A percentile compares a stretch with the other conserved stretches of the same genome.
These are phyloP conservation scores for Toxicodendron radicans DNA, from an alignment of 345 rosid species.

Conservation along the genomic window DNA sequence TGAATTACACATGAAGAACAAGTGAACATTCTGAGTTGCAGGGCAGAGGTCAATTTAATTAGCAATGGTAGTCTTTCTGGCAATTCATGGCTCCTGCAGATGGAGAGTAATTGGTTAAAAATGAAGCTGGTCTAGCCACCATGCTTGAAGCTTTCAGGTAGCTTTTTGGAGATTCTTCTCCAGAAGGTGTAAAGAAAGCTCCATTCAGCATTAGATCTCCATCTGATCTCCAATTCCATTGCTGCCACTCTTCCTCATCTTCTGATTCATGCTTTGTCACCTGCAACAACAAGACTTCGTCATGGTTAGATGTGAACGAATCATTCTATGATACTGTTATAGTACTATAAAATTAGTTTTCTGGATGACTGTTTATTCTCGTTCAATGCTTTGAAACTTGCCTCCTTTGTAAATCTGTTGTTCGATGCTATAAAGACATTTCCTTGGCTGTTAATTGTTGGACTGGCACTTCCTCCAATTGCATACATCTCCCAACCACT, in stretches of 20 bases:
- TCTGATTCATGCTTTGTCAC: slow-evolving; percentile 56
- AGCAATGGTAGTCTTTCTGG: slow-evolving; percentile 49
- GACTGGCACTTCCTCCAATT: slow-evolving; percentile 74
- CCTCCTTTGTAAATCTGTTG: slow-evolving; percentile 49
- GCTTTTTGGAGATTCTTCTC: slow-evolving; percentile 45
- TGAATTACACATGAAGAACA: too few species aligned
- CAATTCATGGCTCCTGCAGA: slow-evolving; percentile 53
- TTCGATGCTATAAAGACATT: slow-evolving; percentile 60
- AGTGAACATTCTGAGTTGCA: too few species aligned
- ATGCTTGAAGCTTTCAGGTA: slow-evolving; percentile 63
- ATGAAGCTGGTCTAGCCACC: slow-evolving; percentile 62
- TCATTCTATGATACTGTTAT: too few species aligned
- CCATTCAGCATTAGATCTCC: slow-evolving; percentile 63
- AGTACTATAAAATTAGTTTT: too few species aligned
- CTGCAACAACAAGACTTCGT: slow-evolving; percentile 22
- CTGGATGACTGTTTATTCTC: too few species aligned
- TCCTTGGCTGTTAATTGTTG: slow-evolving; percentile 73
- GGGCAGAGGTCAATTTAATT: background rate
- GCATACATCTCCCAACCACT: slow-evolving; percentile 66
- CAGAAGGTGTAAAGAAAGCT: slow-evolving; percentile 59
- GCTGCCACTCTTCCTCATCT: slow-evolving; percentile 41
- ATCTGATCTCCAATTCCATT: slow-evolving; percentile 76
- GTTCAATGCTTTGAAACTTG: slow-evolving; percentile 21
- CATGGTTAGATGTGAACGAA: too few species aligned
- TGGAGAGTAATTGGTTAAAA: slow-evolving; percentile 36